Conservation (phyloP, 805 yeast genomes). For the Lipomyces yamadae region DNA sequence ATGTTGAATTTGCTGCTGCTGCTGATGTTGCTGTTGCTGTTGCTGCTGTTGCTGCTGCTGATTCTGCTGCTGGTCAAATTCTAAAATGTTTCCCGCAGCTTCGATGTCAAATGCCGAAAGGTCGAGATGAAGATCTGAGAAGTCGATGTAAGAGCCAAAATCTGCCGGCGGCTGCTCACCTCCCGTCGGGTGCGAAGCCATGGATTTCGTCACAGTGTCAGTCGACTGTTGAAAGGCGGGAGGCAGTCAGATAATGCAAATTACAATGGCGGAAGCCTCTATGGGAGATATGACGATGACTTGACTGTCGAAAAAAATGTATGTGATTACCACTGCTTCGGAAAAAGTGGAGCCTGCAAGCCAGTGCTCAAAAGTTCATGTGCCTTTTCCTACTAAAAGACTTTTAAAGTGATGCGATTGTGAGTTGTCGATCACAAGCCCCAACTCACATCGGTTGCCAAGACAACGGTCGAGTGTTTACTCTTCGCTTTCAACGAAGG, state of each 20-base stretch:
- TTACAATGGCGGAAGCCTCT: background rate
- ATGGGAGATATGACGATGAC: background rate
- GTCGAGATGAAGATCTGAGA: constrained; percentile 35
- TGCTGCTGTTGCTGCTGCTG: constrained; percentile 15
- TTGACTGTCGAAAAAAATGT: background rate
- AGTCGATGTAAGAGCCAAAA: constrained; percentile 32
- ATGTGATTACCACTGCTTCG: background rate
- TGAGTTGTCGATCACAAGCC: background rate
- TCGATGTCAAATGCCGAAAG: constrained; percentile 30
- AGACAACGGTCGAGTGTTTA: background rate
- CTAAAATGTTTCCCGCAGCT: constrained; percentile 12
- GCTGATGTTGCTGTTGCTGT: constrained; percentile 13
- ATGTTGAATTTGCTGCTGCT: constrained; percentile 3
- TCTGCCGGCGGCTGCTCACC: constrained; percentile 16
- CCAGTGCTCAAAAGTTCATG: background rate
- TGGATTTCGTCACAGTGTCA: background rate
- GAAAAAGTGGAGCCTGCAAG: background rate
- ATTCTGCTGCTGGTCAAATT: constrained; percentile 16
- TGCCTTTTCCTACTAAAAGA: background rate
- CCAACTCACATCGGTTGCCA: background rate
- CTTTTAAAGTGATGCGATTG: background rate
- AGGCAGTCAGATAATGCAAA: background rate
- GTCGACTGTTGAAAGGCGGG: background rate
- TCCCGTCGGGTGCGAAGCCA: constrained; percentile 5
- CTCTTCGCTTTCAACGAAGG: background rate